Conservation (phyloP, 306 rosid species). For the Dryas alaskensis region DNA sequence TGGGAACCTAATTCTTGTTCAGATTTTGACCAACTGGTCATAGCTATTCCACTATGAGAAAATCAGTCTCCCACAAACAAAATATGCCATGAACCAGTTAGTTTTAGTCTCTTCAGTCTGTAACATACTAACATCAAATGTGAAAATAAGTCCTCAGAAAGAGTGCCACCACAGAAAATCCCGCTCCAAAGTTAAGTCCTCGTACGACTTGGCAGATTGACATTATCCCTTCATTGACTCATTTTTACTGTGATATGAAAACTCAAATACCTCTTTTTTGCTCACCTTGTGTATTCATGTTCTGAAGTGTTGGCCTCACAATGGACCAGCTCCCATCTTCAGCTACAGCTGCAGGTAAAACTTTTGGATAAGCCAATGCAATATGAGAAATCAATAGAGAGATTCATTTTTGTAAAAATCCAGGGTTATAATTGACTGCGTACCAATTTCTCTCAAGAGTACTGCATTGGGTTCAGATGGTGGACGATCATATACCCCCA, state of each 20-base stretch:
- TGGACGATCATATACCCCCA: slow-evolving; percentile 87
- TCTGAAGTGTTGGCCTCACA: slow-evolving; percentile 57
- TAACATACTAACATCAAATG: too few relatives aligned
- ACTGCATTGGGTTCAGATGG: slow-evolving; percentile 68
- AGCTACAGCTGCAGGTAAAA: slow-evolving; percentile 52
- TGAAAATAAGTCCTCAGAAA: too few relatives aligned
- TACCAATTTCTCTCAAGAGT: slow-evolving; percentile 80
- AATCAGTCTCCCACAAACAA: not conserved
- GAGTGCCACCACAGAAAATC: too few relatives aligned
- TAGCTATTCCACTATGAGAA: not conserved
- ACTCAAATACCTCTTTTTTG: not conserved
- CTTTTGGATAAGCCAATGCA: not conserved
- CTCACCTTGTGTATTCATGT: slow-evolving; percentile 42
- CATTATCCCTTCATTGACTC: not conserved
- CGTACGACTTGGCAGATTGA: not conserved
- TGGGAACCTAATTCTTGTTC: too few relatives aligned
- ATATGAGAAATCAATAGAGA: not conserved
- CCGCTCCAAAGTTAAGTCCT: too few relatives aligned
- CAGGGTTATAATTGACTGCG: slow-evolving; percentile 19
- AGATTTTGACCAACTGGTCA: too few relatives aligned
- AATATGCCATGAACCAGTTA: too few relatives aligned
- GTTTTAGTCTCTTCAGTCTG: too few relatives aligned
- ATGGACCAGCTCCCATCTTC: slow-evolving; percentile 82
- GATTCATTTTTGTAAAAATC: not conserved
- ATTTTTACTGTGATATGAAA: not conserved